phyloP scores from a whole-genome alignment of 192 early-diverging fungal genomes.

The Spizellomyces punctatus region DNA sequence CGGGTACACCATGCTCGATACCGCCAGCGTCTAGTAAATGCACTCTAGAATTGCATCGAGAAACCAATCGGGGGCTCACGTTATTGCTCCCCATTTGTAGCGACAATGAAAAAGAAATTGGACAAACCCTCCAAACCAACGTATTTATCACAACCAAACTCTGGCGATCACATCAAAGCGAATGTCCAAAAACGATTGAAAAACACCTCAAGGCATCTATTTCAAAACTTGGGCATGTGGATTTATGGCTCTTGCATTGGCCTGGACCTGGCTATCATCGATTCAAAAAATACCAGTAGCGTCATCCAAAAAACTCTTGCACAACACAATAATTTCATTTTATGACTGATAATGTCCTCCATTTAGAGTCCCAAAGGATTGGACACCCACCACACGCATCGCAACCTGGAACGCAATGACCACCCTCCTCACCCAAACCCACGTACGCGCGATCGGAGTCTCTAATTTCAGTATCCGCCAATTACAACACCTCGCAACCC shows the following conservation, averaged over 20 bases:
- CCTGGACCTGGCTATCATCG: slow-evolving; percentile 18
- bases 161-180: slow-evolving; percentile 65
- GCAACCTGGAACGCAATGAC: slow-evolving; percentile 83
- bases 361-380: slow-evolving; percentile 11
- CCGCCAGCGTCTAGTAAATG: slow-evolving; percentile 41
- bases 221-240: slow-evolving; percentile 54
- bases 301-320: too few species aligned
- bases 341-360: not conserved
- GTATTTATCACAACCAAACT: slow-evolving; percentile 67
- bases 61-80: not conserved
- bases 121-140: slow-evolving; percentile 23
- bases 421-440: slow-evolving; percentile 58
- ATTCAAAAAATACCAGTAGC: slow-evolving; percentile 14
- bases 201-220: slow-evolving; percentile 53
- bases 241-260: slow-evolving; percentile 54
- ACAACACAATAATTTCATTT: not conserved
- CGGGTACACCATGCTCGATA: slow-evolving; percentile 52
- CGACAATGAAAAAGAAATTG: slow-evolving; percentile 32
- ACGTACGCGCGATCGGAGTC: slow-evolving; percentile 62
- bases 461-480: slow-evolving; percentile 63
- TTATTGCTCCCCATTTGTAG: not conserved
- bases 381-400: slow-evolving; percentile 22
- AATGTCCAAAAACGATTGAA: slow-evolving; percentile 51
- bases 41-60: slow-evolving; percentile 12
- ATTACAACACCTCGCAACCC: slow-evolving; percentile 62